Base-by-base conservation (phyloP, 2,329 filamentous ascomycete genomes). In the Stagonosporopsis vannaccii region DNA sequence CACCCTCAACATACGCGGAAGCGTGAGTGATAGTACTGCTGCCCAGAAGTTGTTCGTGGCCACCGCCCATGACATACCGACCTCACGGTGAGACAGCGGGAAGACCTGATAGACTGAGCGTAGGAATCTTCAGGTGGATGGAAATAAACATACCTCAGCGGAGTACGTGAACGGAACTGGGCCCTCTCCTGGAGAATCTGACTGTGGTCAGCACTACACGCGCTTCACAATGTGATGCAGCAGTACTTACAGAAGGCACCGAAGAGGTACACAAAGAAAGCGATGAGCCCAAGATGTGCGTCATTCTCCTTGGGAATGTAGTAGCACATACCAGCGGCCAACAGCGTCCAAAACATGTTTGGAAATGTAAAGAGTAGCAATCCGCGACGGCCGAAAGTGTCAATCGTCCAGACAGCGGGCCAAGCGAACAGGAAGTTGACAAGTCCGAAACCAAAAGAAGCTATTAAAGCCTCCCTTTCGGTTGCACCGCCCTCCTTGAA, bases 21-120 rank as follows among this genome's bases (percentile, higher is more conserved):
- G 86, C 0, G 85, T 88, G 47, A 90, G 83, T n/a, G 83, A 82
- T 41, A 87, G 75, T 0, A 90, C 82, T 0, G 83, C 80, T 7
- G 78, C 82, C 75, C 82, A 84, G 74, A 83, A 84, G 59, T 88
- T 78, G 59, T 86, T 88, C 0, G 86, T 89, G 1, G 87, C 85
- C 8, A 90, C 87, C 7, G 87, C 84, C 75, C 84, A 90, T 0
- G 82, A 83, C 88, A 91, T 90, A 53, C 88, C 88, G 22, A 90
- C 81, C 68, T 90, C 88, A 66, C 88, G 82, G 70, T 90, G 87
- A 1, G 86, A 88, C 0, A 90, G 81, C 0, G 88, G 88, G 69
- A 88, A 90, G 1, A 90, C 46, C 46, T 49, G 11, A 33, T 7
- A 15, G 11, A 12, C 15, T 49, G 13, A 49, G 20, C 13, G 11